Conservation (phyloP, 768 basidiomycete genomes). For the Lactarius quietus region DNA sequence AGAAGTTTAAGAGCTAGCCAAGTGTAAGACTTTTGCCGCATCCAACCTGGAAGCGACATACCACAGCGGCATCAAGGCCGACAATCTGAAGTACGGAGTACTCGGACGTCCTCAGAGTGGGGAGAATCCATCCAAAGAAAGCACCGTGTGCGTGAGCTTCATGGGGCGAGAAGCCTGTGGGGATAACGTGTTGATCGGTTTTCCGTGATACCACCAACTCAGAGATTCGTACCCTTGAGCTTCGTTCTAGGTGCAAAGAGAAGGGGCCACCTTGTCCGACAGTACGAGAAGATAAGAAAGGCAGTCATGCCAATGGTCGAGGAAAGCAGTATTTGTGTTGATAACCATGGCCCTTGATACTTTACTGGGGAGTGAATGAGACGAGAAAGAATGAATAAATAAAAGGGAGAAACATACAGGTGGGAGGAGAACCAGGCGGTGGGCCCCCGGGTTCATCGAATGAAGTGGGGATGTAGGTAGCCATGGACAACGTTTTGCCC, state of each 20-base stretch:
- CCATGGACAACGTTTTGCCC: background rate
- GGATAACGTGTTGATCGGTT: conserved; percentile 13
- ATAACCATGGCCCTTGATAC: conserved; percentile 95
- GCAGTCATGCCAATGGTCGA: conserved; percentile 70
- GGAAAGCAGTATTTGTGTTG: conserved; percentile 82
- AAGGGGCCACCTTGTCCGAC: conserved; percentile 82
- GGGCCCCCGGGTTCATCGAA: conserved; percentile 42
- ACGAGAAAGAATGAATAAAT: conserved; percentile 15
- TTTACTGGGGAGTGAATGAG: conserved; percentile 44
- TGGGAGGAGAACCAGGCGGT: conserved; percentile 64
- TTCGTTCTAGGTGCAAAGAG: conserved; percentile 92
- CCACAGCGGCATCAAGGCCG: conserved; percentile 94
- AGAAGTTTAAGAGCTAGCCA: conserved; percentile 84
- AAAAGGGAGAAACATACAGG: conserved; percentile 40
- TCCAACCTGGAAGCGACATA: conserved; percentile 39
- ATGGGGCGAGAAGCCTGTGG: conserved; percentile 84
- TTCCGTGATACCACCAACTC: background rate
- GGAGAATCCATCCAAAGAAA: conserved; percentile 96
- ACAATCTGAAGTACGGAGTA: conserved; percentile 94
- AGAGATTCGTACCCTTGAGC: conserved; percentile 68
- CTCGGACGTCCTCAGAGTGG: conserved; percentile 86
- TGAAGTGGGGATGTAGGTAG: background rate
- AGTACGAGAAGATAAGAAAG: conserved; percentile 87
- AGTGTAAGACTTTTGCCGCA: background rate
- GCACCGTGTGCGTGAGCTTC: conserved; percentile 84